These are phyloP conservation scores for Zygosaccharomyces pseudobailii DNA, from an alignment of 1,139 yeast species.

Conservation along the genomic window DNA sequence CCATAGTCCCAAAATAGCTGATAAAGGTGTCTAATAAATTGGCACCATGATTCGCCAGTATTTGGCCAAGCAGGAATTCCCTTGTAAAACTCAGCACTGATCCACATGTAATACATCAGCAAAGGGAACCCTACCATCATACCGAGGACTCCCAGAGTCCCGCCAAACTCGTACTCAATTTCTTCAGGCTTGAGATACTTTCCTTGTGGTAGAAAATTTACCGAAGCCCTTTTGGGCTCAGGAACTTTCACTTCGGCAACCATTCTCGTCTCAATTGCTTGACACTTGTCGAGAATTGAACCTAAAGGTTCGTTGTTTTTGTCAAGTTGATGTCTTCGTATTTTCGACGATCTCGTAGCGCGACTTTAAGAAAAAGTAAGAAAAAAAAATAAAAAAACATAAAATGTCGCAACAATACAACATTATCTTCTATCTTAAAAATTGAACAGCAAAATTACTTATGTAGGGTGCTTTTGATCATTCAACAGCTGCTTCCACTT, in stretches of 20 bases:
- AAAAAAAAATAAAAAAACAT: background rate
- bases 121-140: slow-evolving; percentile 92
- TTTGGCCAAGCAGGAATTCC: slow-evolving; percentile 71
- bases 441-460: too few species aligned
- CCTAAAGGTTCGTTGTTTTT: background rate
- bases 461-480: too few species aligned
- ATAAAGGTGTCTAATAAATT: slow-evolving; percentile 46
- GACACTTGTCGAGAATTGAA: background rate
- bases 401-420: background rate
- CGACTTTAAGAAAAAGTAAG: background rate
- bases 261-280: background rate
- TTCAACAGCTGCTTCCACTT: background rate
- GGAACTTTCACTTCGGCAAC: background rate
- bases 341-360: background rate
- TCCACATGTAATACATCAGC: slow-evolving; percentile 96
- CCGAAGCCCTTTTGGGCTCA: background rate
- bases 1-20: slow-evolving; percentile 49
- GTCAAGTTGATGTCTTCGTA: background rate
- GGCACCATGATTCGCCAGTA: slow-evolving; percentile 51
- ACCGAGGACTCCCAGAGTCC: slow-evolving; percentile 85
- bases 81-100: slow-evolving; percentile 72
- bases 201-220: slow-evolving; percentile 33
- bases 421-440: too few species aligned
- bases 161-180: slow-evolving; percentile 85
- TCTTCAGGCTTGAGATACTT: slow-evolving; percentile 39